These are phyloP conservation scores for Monosporascus sp. DNA, from an alignment of 2,329 filamentous ascomycete species.

Conservation along the genomic window DNA sequence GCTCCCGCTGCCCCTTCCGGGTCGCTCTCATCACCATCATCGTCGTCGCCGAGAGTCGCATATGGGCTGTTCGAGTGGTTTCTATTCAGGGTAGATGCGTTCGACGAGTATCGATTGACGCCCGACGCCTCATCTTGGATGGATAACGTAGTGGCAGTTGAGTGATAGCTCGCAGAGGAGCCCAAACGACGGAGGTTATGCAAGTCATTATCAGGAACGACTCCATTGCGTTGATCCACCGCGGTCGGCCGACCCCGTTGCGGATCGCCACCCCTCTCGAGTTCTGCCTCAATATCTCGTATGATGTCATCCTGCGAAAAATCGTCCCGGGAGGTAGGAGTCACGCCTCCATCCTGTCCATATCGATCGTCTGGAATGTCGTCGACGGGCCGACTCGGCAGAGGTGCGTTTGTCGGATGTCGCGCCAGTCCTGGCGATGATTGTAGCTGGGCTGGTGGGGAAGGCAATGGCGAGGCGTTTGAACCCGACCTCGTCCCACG, in stretches of 20 bases:
- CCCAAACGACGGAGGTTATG: conserved; percentile 39
- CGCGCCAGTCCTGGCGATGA: conserved; percentile 45
- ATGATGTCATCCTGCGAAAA: conserved; percentile 49
- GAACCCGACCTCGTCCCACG: conserved; percentile 46
- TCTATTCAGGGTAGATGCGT: conserved; percentile 35
- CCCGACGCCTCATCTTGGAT: conserved; percentile 30
- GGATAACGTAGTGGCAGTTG: conserved; percentile 42
- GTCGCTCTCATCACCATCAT: conserved; percentile 72
- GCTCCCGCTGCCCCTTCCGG: conserved; percentile 81
- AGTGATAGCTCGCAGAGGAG: conserved; percentile 38
- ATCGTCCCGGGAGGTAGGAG: conserved; percentile 29
- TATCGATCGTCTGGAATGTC: conserved; percentile 37
- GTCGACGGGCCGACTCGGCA: conserved; percentile 50
- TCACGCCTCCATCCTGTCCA: conserved; percentile 32
- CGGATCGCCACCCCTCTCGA: conserved; percentile 35
- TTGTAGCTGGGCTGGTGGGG: conserved; percentile 37
- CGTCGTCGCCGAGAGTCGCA: conserved; percentile 29
- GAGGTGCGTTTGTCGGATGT: conserved; percentile 55
- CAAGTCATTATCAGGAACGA: conserved; percentile 41
- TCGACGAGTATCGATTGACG: conserved; percentile 35
- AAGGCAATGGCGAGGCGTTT: conserved; percentile 42
- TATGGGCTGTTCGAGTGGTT: conserved; percentile 31
- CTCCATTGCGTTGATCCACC: conserved; percentile 36
- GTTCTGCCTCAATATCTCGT: conserved; percentile 53
- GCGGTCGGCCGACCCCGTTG: conserved; percentile 35